phyloP scores from a whole-genome alignment of 2,329 filamentous ascomycete genomes.

The Kalmusia sp. region DNA sequence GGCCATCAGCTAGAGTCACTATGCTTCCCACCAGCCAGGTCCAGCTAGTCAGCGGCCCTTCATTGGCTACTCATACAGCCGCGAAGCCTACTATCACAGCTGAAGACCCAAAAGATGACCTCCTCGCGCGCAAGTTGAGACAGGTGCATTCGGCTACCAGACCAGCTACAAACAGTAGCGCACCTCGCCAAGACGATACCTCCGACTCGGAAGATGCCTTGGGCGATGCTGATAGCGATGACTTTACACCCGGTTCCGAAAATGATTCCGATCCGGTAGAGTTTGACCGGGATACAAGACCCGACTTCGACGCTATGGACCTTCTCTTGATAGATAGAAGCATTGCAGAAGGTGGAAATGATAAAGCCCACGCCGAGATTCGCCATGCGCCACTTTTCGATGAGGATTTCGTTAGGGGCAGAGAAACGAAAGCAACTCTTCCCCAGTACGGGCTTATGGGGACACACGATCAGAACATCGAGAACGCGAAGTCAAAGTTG shows the following conservation, averaged over 20 bases:
- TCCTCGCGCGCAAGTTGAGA: slow-evolving; percentile 6
- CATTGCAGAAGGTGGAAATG: not conserved
- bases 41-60: too few relatives aligned
- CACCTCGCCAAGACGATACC: too few relatives aligned
- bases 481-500: slow-evolving; percentile 33
- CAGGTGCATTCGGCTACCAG: slow-evolving; percentile 2
- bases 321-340: not conserved
- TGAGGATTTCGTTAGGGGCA: slow-evolving; percentile 1
- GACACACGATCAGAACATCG: not conserved
- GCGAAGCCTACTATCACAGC: not conserved
- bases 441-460: slow-evolving; percentile 25
- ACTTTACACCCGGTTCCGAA: not conserved
- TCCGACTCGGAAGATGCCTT: too few relatives aligned
- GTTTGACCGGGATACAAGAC: too few relatives aligned
- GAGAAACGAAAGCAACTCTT: not conserved
- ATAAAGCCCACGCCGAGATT: slow-evolving; percentile 6
- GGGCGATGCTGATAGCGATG: not conserved
- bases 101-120: not conserved
- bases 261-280: not conserved
- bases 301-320: slow-evolving; percentile 2
- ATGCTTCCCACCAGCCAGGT: too few relatives aligned
- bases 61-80: too few relatives aligned
- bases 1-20: too few relatives aligned
- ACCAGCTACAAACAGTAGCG: not conserved
- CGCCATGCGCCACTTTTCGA: slow-evolving; percentile 18